Percentiles rank a stretch among this genome's conserved stretches.
Evolutionary conservation across 2,329 filamentous ascomycete genomes (phyloP).

Genomic region (Elsinoe batatas): DNA sequence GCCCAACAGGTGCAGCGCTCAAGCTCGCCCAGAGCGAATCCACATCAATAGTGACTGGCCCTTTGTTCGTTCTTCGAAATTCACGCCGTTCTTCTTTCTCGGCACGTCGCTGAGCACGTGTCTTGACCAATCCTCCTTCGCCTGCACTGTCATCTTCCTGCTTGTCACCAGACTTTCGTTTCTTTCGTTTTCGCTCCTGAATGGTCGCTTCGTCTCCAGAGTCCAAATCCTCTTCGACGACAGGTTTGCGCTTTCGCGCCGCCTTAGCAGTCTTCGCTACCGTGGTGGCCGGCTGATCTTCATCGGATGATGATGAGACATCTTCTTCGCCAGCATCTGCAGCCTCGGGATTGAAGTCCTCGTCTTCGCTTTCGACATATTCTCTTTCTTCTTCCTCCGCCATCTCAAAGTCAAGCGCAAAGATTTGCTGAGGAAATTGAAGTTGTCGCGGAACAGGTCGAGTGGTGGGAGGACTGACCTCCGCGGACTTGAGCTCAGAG

Average conservation of each 20-base stretch:
- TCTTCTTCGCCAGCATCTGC: slow-evolving; percentile 22
- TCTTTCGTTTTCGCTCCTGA: slow-evolving; percentile 34
- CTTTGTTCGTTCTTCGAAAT: slow-evolving; percentile 32
- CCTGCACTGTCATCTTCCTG: slow-evolving; percentile 35
- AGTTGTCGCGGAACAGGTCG: not conserved
- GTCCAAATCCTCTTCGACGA: slow-evolving; percentile 36
- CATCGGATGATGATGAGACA: slow-evolving; percentile 27
- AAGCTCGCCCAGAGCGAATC: slow-evolving; percentile 46
- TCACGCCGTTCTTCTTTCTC: slow-evolving; percentile 41
- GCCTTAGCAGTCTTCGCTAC: slow-evolving; percentile 19
- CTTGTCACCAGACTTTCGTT: slow-evolving; percentile 29
- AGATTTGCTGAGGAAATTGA: not conserved
- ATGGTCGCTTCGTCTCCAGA: slow-evolving; percentile 51
- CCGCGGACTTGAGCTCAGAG: not conserved
- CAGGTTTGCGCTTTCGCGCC: slow-evolving; percentile 30
- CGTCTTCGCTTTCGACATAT: slow-evolving; percentile 35
- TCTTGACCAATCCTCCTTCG: slow-evolving; percentile 43
- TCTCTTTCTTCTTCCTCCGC: slow-evolving; percentile 24
- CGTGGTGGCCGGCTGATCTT: slow-evolving; percentile 23
- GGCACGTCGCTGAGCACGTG: slow-evolving; percentile 42
- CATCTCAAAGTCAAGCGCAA: not conserved
- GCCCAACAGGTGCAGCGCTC: slow-evolving; percentile 30
- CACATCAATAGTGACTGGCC: slow-evolving; percentile 46
- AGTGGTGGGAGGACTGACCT: not conserved
- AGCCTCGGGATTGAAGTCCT: slow-evolving; percentile 34